A percentile compares a stretch with the other conserved stretches of the same genome.
Conservation (phyloP, 2,329 filamentous ascomycete genomes). For the Diplodia intermedia region DNA sequence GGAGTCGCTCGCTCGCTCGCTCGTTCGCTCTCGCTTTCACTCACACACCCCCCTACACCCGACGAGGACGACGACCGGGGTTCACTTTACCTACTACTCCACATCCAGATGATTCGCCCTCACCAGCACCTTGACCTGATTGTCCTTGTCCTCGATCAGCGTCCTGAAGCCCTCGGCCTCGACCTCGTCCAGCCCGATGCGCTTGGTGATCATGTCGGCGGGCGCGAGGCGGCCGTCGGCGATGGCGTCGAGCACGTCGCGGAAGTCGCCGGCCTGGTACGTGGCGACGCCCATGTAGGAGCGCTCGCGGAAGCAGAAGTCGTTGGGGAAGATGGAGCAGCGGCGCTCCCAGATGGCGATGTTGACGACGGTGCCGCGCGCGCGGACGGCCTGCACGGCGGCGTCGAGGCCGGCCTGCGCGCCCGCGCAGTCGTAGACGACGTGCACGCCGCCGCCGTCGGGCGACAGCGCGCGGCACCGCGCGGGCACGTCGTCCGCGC, state of each 20-base stretch:
- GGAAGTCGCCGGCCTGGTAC: conserved; percentile 59
- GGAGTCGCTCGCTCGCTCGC: too few relatives aligned
- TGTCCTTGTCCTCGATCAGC: conserved; percentile 58
- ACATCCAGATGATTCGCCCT: conserved; percentile 36
- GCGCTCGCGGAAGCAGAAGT: conserved; percentile 60
- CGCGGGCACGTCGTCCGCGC: conserved; percentile 56
- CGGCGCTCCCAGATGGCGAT: conserved; percentile 64
- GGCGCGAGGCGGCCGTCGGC: conserved; percentile 53
- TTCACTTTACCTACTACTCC: neutral
- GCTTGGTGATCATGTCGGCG: conserved; percentile 58
- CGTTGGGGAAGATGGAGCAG: conserved; percentile 58
- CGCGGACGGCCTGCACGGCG: conserved; percentile 57
- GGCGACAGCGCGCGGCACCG: conserved; percentile 51
- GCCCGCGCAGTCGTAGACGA: conserved; percentile 62
- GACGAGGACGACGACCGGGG: too few relatives aligned
- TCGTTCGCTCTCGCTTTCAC: neutral
- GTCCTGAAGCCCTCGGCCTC: conserved; percentile 56
- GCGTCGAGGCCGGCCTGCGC: conserved; percentile 59
- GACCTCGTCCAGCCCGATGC: conserved; percentile 55
- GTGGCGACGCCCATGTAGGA: conserved; percentile 61
- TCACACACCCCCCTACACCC: neutral
- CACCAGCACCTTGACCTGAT: conserved; percentile 58
- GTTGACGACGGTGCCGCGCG: conserved; percentile 61
- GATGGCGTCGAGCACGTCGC: conserved; percentile 55
- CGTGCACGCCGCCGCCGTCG: conserved; percentile 55